phyloP scores from a whole-genome alignment of 2,329 filamentous ascomycete genomes.

The Fusarium sp. region DNA sequence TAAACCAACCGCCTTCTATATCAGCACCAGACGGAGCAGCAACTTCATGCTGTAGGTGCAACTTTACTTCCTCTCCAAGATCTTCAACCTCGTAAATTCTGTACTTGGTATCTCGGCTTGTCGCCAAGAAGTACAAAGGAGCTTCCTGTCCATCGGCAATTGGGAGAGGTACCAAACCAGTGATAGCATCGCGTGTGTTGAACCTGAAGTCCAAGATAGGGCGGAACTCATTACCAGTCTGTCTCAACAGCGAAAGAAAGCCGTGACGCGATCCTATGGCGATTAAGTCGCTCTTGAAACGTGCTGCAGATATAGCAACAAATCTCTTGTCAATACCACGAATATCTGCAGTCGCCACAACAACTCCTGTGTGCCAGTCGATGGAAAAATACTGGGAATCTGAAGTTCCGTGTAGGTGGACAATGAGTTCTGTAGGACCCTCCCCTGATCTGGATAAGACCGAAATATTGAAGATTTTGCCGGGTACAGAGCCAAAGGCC shows the following conservation, averaged over 20 bases:
- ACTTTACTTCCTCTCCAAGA: slow-evolving; percentile 28
- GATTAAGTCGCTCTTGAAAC: slow-evolving; percentile 59
- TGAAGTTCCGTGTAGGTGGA: slow-evolving; percentile 62
- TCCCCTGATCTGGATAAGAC: slow-evolving; percentile 49
- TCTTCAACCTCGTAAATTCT: slow-evolving; percentile 68
- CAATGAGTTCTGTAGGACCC: slow-evolving; percentile 54
- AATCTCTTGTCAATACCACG: slow-evolving; percentile 62
- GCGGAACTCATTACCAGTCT: slow-evolving; percentile 47
- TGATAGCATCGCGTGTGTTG: slow-evolving; percentile 74
- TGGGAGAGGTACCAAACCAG: slow-evolving; percentile 68
- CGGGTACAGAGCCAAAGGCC: slow-evolving; percentile 56
- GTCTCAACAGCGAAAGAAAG: slow-evolving; percentile 56
- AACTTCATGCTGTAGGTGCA: slow-evolving; percentile 74
- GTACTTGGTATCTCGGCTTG: slow-evolving; percentile 82
- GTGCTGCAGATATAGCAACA: slow-evolving; percentile 62
- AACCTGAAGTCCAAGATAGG: slow-evolving; percentile 55
- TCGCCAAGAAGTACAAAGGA: slow-evolving; percentile 72
- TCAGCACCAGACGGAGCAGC: slow-evolving; percentile 79
- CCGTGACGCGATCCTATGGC: slow-evolving; percentile 67
- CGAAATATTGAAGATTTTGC: slow-evolving; percentile 67
- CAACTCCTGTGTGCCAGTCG: slow-evolving; percentile 48
- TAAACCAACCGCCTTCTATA: slow-evolving; percentile 79
- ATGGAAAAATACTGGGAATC: slow-evolving; percentile 60
- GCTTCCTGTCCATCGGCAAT: slow-evolving; percentile 32
- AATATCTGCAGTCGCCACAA: slow-evolving; percentile 51